Evolutionary conservation across 257 asterid species (phyloP), one percentile per base, ranked within the genome.

Genomic region (Hygrophila difformis): DNA sequence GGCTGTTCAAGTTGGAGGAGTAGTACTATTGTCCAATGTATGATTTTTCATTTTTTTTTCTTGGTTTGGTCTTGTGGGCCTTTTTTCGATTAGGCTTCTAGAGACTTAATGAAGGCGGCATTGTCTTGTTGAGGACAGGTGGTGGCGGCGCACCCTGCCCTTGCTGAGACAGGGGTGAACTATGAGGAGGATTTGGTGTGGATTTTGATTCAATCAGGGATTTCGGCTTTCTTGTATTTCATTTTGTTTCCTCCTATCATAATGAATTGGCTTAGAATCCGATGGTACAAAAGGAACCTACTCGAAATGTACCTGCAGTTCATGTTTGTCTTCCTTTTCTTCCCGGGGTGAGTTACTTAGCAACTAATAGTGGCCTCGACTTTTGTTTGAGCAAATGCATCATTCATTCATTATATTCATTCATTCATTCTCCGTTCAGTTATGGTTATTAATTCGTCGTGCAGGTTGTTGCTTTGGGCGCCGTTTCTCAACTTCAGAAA

Each of bases 401-500:
- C n/a, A 5, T 46, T 37, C 21, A 4, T 47, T 26, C n/a, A 26
- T 23, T 39, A 7, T 41, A 16, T 2, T 6, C 8, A 8, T 12
- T 39, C 4, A 39, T 6, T 4, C 11, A 12, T n/a, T 39, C n/a
- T 39, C 18, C 14, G 14, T 39, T 15, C 29, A 24, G 7, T 24
- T 24, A 24, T 2, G 7, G 3, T 3, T 24, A 24, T 2, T 7
- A 24, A 24, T 24, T 24, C 29, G 7, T 24, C 45, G 24, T 28
- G 31, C 67, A 81, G 94, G 67, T 61, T 77, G 36, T 51, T 79
- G 66, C 67, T 82, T 28, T 82, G 96, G 96, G 94, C 96, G 31
- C 93, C 94, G 62, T 86, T 86, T 61, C 64, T 86, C 42, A 86
- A 86, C 79, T 79, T 82, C 78, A 74, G 94, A 43, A 86, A 79